Evolutionary conservation across 495 filamentous ascomycete species (phyloP).

Genomic region (Hypoxylon rickii): DNA sequence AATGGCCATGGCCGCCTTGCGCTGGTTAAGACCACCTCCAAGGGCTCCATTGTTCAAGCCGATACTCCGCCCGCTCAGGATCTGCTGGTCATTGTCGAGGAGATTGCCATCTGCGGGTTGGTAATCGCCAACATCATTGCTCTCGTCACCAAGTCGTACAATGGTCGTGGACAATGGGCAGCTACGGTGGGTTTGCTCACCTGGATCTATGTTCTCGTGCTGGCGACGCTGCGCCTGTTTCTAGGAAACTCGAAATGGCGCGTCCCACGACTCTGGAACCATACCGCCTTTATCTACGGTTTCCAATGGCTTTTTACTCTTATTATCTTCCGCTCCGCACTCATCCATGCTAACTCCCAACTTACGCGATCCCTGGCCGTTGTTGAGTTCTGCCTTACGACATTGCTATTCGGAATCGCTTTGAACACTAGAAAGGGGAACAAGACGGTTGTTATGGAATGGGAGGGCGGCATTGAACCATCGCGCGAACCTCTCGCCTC

Average conservation of each 20-base stretch:
- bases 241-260: constrained; percentile 68
- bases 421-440: constrained; percentile 89
- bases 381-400: constrained; percentile 72
- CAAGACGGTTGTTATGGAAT: constrained; percentile 81
- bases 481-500: constrained; percentile 84
- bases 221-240: constrained; percentile 73
- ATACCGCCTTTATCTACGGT: constrained; percentile 85
- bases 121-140: constrained; percentile 68
- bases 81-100: constrained; percentile 70
- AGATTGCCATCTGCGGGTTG: constrained; percentile 71
- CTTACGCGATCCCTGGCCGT: constrained; percentile 65
- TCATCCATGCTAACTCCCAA: constrained; percentile 76
- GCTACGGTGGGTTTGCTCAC: constrained; percentile 66
- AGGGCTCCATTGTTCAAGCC: constrained; percentile 70
- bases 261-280: constrained; percentile 84
- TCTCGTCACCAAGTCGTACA: constrained; percentile 50
- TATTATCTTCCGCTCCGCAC: constrained; percentile 78
- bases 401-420: constrained; percentile 72
- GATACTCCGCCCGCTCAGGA: constrained; percentile 77
- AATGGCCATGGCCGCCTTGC: constrained; percentile 52
- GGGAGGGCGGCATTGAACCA: constrained; percentile 84
- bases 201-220: constrained; percentile 81
- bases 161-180: constrained; percentile 50
- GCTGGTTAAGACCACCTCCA: constrained; percentile 65
- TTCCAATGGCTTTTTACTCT: constrained; percentile 79